Base-by-base conservation (phyloP, 768 basidiomycete species). In the Pulveroboletus ravenelii region DNA sequence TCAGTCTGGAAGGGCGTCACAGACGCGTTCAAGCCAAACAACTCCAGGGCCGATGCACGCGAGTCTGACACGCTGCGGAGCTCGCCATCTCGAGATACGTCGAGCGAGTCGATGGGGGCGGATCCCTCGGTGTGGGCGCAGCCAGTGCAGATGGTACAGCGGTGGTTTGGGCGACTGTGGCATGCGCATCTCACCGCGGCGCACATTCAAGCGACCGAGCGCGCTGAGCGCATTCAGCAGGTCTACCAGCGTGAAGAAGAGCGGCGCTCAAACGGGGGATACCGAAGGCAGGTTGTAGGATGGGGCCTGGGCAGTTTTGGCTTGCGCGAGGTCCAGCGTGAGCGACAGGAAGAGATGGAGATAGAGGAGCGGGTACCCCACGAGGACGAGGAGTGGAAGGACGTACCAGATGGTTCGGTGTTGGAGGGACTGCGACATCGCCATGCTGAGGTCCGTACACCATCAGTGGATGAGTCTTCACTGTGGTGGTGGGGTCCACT, bases 401-500 rank as follows among this genome's bases (percentile, higher is more conserved):
- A 57, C 38, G 50, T 42, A 15, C 38, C 53, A 2, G 1, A 10
- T 8, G 51, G 41, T 3, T 12, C 37, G 1, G 20, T 30, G 13
- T 32, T 42, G 3, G 38, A 50, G 3, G 25, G n/a, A 15, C 48
- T 61, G 18, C 56, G 59, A n/a, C 48, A 55, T 20, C 56, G 58
- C 5, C 45, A 27, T 10, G 8, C 7, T 1, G 53, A 41, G 25
- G 18, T 6, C 20, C 52, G 31, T 25, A 45, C 52, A 8, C 47
- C 54, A 23, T 36, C 29, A 14, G 34, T 44, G 13, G 52, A 54
- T 4, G 48, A 52, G 47, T 43, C 63, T 30, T 86, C 85, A 6
- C 54, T 87, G 52, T 89, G 82, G 82, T 88, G 87, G 84, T 89
- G 87, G 87, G 85, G 86, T 0, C 87, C 89, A 3, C 66, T 91